Base-by-base conservation (phyloP, 139 green algal species). In the Asterochloris sp. region DNA sequence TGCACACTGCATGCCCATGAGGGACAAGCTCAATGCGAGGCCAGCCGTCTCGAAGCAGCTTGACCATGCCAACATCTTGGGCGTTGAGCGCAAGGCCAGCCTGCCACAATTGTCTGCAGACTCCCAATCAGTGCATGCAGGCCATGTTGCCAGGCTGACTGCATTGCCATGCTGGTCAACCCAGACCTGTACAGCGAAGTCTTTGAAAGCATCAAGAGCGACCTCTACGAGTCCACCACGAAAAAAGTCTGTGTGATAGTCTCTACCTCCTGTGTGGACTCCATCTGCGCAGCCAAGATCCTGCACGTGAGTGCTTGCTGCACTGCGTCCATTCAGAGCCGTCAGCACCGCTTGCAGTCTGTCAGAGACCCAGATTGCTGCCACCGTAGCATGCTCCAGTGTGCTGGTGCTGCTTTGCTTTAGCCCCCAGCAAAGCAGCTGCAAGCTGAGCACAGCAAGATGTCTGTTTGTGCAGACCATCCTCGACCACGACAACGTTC, bases 401-500 rank as follows among this genome's bases (percentile, higher is more conserved):
- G 21, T 15, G 68, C 21, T n/a, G 23, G 24, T 69, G 23, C 47
- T 16, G 15, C 60, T 66, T 69, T 11, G n/a, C n/a, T 16, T 54
- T 10, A 62, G 23, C 17, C 16, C 14, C 17, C 9, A 14, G 12
- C 17, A 12, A 29, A 66, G 19, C 15, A 21, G 21, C 26, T 8
- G 38, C 38, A 54, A 54, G 38, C 38, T 54, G 38, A 54, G 66
- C 19, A 26, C 66, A 71, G 19, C 66, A 21, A 71, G 19, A 13
- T 21, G 12, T 60, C 0, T 16, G 13, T 69, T 38, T 47, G 11
- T 80, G 76, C 60, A 80, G 76, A 60, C 54, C 61, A 67, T 80
- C n/a, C 26, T 80, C 24, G 60, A 80, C 21, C 23, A 62, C 38
- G 76, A 90, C 13, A 78, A 80, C 69, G 69, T 91, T 0, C 77